These are phyloP conservation scores for Phytopythium aichiense DNA, from an alignment of 352 stramenopile genomes.

Conservation along the genomic window DNA sequence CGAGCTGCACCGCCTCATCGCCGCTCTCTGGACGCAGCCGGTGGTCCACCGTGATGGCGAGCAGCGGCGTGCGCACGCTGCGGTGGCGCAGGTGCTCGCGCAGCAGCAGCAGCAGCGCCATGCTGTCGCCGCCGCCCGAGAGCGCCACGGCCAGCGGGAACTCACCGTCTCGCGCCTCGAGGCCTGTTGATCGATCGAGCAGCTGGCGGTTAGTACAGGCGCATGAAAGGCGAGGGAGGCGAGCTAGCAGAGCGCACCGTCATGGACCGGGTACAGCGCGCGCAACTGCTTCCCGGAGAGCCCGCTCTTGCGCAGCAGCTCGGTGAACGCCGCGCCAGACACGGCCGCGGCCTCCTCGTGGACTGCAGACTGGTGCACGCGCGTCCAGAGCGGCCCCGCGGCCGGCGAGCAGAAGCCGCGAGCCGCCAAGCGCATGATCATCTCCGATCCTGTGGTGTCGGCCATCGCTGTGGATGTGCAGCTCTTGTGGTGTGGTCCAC, in stretches of 20 bases:
- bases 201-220: too few relatives aligned
- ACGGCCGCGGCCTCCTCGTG: slow-evolving; percentile 8
- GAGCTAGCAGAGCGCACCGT: slow-evolving; percentile 11
- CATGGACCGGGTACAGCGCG: slow-evolving; percentile 28
- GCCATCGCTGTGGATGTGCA: neutral
- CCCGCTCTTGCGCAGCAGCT: slow-evolving; percentile 32
- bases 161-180: slow-evolving; percentile 11
- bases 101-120: slow-evolving; percentile 75
- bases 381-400: slow-evolving; percentile 3
- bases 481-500: too few relatives aligned
- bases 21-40: slow-evolving; percentile 57
- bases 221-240: slow-evolving; percentile 1
- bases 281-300: slow-evolving; percentile 38
- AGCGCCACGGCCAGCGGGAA: slow-evolving; percentile 71
- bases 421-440: neutral
- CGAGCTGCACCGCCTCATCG: slow-evolving; percentile 52
- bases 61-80: slow-evolving; percentile 48
- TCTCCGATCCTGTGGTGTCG: neutral
- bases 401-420: neutral
- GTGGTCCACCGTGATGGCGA: slow-evolving; percentile 83
- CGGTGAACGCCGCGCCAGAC: slow-evolving; percentile 26
- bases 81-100: slow-evolving; percentile 50
- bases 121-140: slow-evolving; percentile 77
- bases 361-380: neutral
- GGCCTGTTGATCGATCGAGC: slow-evolving; percentile 1